Evolutionary conservation across 2,329 filamentous ascomycete species (phyloP).

Genomic region (Aspergillus uvarum): DNA sequence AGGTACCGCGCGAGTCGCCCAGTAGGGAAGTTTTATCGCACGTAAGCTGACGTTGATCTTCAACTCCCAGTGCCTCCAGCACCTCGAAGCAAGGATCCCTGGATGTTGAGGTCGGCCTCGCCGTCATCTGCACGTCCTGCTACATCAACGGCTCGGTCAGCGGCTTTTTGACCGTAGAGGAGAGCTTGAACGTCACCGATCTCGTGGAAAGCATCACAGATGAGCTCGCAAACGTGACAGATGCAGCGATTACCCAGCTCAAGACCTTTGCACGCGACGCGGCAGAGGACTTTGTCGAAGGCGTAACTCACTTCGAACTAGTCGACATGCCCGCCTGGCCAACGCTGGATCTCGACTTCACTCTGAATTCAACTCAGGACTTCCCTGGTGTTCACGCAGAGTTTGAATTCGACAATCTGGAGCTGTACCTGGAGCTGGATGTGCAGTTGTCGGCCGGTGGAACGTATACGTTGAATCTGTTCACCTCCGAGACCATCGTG

Average conservation of each 20-base stretch:
- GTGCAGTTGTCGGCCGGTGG: constrained; percentile 8
- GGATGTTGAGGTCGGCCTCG: background rate
- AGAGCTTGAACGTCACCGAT: constrained; percentile 3
- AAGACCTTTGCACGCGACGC: background rate
- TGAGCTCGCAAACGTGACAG: constrained; percentile 5
- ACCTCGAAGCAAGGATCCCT: background rate
- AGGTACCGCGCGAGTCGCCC: background rate
- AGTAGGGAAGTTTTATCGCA: background rate
- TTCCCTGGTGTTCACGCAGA: constrained; percentile 4
- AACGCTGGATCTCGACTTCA: constrained; percentile 7
- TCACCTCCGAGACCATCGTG: constrained; percentile 1
- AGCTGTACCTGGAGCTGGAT: constrained; percentile 10
- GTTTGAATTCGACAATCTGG: constrained; percentile 5
- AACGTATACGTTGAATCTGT: constrained; percentile 10
- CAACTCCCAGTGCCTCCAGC: background rate
- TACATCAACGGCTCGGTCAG: constrained; percentile 10
- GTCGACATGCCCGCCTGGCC: constrained; percentile 9
- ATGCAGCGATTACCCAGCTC: background rate
- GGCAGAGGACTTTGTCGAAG: background rate
- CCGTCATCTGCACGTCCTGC: constrained; percentile 7
- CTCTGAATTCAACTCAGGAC: background rate
- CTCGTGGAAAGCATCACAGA: background rate
- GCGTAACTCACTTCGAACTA: background rate
- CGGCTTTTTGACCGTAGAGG: background rate
- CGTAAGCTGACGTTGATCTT: background rate